A percentile compares a stretch with the other conserved stretches of the same genome.
These are phyloP conservation scores for Colletotrichum tropicicola DNA, from an alignment of 2,329 filamentous ascomycete species.

Conservation along the genomic window DNA sequence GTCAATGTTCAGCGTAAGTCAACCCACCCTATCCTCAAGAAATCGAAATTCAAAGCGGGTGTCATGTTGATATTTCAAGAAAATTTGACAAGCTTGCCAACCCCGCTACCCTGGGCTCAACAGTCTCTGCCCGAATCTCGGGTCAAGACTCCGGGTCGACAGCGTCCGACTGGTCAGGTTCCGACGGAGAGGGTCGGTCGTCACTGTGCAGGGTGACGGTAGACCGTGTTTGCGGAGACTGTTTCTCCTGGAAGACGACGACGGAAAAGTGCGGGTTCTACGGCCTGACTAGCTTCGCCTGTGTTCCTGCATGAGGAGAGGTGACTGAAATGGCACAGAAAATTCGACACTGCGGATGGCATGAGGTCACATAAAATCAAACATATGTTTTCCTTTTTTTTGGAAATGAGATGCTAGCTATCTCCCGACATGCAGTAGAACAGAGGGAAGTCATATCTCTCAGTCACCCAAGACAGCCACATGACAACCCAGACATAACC, in stretches of 20 bases:
- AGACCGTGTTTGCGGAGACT: slow-evolving; percentile 1
- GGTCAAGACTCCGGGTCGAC: slow-evolving; percentile 1
- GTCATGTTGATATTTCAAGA: not conserved
- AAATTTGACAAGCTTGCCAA: not conserved
- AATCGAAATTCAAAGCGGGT: not conserved
- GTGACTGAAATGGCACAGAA: no score
- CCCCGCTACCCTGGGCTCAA: not conserved
- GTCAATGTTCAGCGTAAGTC: slow-evolving; percentile 6
- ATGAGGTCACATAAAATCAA: no score
- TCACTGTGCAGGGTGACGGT: slow-evolving; percentile 12
- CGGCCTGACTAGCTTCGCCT: not conserved
- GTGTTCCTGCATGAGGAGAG: not conserved
- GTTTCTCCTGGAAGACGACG: slow-evolving; percentile 1
- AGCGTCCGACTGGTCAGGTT: not conserved
- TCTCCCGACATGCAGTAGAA: not conserved
- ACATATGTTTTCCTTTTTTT: no score
- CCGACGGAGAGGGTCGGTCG: not conserved
- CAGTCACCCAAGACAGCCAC: not conserved
- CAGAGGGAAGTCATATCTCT: not conserved
- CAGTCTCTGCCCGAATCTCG: slow-evolving; percentile 8
- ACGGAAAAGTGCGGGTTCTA: slow-evolving; percentile 8
- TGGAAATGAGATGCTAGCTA: no score
- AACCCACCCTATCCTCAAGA: not conserved
- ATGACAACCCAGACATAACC: not conserved
- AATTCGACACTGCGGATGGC: no score